Conservation (phyloP, 2,329 filamentous ascomycete species). For the Xylaria sp. region DNA sequence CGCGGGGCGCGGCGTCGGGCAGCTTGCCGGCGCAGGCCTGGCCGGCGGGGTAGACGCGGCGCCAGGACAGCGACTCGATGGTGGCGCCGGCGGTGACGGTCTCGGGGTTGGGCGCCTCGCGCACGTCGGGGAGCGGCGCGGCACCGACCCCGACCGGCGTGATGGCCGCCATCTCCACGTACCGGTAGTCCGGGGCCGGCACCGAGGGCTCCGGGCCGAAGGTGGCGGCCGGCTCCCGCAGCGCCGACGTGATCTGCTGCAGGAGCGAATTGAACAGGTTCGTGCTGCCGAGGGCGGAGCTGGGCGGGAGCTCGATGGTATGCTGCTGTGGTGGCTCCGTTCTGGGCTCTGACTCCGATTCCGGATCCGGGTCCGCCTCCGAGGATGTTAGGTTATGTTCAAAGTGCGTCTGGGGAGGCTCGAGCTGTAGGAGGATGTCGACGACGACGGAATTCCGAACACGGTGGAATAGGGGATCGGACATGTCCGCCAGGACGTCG, state of each 20-base stretch:
- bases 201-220: constrained; percentile 41
- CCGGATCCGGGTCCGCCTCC: constrained; percentile 33
- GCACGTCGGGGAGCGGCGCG: constrained; percentile 68
- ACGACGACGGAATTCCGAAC: constrained; percentile 73
- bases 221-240: constrained; percentile 47
- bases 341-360: constrained; percentile 38
- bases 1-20: constrained; percentile 52
- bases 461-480: constrained; percentile 82
- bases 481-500: constrained; percentile 73
- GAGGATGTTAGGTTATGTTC: constrained; percentile 32
- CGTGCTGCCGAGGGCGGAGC: constrained; percentile 23
- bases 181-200: constrained; percentile 37
- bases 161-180: constrained; percentile 56
- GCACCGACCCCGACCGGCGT: constrained; percentile 61
- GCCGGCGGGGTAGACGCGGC: constrained; percentile 69
- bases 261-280: constrained; percentile 46
- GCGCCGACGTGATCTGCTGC: constrained; percentile 51
- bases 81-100: constrained; percentile 32
- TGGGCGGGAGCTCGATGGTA: constrained; percentile 27
- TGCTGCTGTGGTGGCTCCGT: too few species aligned
- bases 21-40: constrained; percentile 65
- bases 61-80: constrained; percentile 64
- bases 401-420: constrained; percentile 21
- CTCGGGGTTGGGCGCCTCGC: constrained; percentile 55
- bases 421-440: constrained; percentile 70